phyloP scores from a whole-genome alignment of 225 moss, liverwort and hornwort genomes.

The Marchantia polymorpha region DNA sequence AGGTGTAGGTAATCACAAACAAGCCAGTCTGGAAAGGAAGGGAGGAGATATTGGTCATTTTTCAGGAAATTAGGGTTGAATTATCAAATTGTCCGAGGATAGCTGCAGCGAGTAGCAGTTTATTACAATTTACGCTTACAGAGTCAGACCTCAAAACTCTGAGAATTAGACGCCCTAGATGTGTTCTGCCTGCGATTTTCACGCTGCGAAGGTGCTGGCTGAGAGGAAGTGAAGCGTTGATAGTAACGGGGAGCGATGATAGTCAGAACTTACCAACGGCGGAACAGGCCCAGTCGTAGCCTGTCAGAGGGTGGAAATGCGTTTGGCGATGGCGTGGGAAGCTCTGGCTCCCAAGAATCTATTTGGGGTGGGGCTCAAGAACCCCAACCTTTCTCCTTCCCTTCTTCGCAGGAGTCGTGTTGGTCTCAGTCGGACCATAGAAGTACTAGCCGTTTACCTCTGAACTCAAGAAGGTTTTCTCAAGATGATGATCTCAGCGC shows the following conservation, averaged over 20 bases:
- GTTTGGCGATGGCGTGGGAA: slow-evolving; percentile 60
- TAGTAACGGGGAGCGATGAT: slow-evolving; percentile 60
- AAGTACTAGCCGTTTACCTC: slow-evolving; percentile 45
- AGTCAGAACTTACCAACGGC: slow-evolving; percentile 96
- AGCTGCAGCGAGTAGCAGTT: neutral
- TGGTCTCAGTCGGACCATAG: slow-evolving; percentile 89
- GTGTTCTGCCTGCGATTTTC: slow-evolving; percentile 17
- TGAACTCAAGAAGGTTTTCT: slow-evolving; percentile 43
- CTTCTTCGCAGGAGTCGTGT: slow-evolving; percentile 86
- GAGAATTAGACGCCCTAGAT: slow-evolving; percentile 16
- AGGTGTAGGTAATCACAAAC: neutral
- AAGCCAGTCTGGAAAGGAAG: neutral
- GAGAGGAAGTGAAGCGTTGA: slow-evolving; percentile 11
- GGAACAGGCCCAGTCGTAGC: slow-evolving; percentile 84
- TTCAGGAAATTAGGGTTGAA: slow-evolving; percentile 14
- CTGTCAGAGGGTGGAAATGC: slow-evolving; percentile 66
- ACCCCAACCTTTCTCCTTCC: slow-evolving; percentile 57
- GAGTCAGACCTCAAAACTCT: neutral
- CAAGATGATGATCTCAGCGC: slow-evolving; percentile 63
- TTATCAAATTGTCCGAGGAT: neutral
- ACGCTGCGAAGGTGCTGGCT: neutral
- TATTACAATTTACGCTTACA: neutral
- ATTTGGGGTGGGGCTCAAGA: slow-evolving; percentile 66
- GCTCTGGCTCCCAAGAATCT: slow-evolving; percentile 77
- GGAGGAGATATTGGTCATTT: neutral